Evolutionary conservation across 148 eudicot genomes (phyloP).

Genomic region (Simmondsia chinensis): DNA sequence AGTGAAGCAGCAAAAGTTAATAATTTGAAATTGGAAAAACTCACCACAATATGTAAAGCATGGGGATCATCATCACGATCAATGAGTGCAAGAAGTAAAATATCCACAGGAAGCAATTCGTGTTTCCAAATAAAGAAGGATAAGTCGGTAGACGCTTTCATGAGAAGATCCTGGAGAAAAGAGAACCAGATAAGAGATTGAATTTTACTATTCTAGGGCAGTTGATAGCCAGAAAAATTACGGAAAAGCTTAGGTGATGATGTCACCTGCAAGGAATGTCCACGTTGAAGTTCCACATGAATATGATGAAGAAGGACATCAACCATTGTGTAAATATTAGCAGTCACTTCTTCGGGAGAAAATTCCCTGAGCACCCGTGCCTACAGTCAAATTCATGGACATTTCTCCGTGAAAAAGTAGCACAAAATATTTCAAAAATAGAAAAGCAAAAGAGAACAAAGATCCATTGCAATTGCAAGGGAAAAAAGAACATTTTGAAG

Average conservation of each 20-base stretch:
- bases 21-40: constrained; percentile 9
- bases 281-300: constrained; percentile 78
- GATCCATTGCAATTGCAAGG: neutral
- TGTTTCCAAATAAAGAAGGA: constrained; percentile 83
- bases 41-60: constrained; percentile 84
- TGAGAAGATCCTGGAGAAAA: constrained; percentile 66
- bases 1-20: neutral
- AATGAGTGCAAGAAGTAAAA: constrained; percentile 78
- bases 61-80: constrained; percentile 99
- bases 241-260: neutral
- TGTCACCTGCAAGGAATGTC: constrained; percentile 68
- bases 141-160: constrained; percentile 71
- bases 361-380: constrained; percentile 84
- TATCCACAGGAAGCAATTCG: constrained; percentile 94
- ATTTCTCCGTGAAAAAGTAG: neutral
- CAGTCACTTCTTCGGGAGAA: constrained; percentile 98
- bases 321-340: constrained; percentile 93
- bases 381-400: constrained; percentile 23
- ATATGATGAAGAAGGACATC: constrained; percentile 93
- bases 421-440: neutral
- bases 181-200: neutral
- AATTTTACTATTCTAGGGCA: neutral
- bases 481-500: constrained; percentile 1
- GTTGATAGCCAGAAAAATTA: neutral
- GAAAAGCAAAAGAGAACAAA: neutral